Evolutionary conservation across 108 stramenopile genomes (phyloP), one percentile per base, ranked within the genome.

Genomic region (Nitzschia sp.): DNA sequence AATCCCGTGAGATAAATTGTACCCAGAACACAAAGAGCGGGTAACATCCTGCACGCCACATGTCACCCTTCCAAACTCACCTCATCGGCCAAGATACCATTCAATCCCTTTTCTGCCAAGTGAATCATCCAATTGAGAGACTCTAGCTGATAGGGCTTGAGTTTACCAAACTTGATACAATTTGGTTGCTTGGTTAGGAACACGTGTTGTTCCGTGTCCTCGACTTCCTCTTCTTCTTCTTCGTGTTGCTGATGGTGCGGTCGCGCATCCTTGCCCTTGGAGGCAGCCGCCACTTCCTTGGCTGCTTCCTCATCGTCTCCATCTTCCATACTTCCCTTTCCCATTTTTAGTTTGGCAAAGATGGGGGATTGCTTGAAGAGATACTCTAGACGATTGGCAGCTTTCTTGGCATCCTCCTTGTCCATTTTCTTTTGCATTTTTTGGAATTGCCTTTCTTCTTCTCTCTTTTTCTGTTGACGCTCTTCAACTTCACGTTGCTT

Each of bases 51-150:
- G 0, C 14, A 15, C 40, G n/a, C n/a, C n/a, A n/a, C n/a, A n/a
- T n/a, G n/a, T n/a, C n/a, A n/a, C n/a, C n/a, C 29, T 34, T 34
- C 11, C 7, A 26, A 2, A 62, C 70, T 51, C 57, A 95, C 96
- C 81, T 98, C 98, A 78, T 98, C 97, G 5, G 98, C 98, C 53
- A 99, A 77, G 52, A 99, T 99, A 17, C 95, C 96, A 77, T 92
- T 93, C 65, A 97, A 74, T 15, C 93, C 93, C 63, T 97, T 92
- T 67, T 90, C 86, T 51, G 91, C 91, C 67, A 98, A 84, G 67
- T 92, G 96, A 38, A 98, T 89, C 88, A 99, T 94, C 98, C 98
- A 99, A 69, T 97, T 97, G 56, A 99, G 70, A 37, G 95, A 93
- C 73, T 95, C 96, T 14, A 96, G 60, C 79, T 98, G 98, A 75